Base-by-base conservation (phyloP, 768 basidiomycete genomes). In the Suillus hirtellus region DNA sequence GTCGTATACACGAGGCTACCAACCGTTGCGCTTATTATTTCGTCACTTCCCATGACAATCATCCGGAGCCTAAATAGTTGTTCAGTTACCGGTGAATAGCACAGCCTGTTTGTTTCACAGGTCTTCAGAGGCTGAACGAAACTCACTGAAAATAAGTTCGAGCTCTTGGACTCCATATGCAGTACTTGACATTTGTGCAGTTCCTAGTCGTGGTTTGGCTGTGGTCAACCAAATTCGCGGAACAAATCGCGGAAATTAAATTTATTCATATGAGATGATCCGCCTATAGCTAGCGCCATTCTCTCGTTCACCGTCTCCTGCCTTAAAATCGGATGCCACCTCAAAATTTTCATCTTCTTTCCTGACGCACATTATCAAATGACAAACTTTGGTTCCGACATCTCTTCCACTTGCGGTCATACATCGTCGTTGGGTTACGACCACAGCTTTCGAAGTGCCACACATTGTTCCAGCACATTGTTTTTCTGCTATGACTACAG, bases 1-100 rank as follows among this genome's bases (percentile, higher is more conserved):
- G 62, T 65, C 71, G 71, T 67, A 37, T 73, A 73, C 73, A 74
- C 75, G 73, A 74, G 73, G 73, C 70, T 74, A 75, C 64, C 64
- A n/a, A 59, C 44, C 44, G 40, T 42, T 42, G 44, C 21, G 21
- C 24, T 15, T 59, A 59, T 35, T 19, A 34, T 58, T 21, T 8
- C 31, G 34, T 58, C 31, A 52, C 34, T 56, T 52, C 7, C 53
- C 60, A 60, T 62, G 55, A 63, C 64, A 31, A 50, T 37, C 4
- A 34, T 53, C 60, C 44, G 8, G 35, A 27, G 40, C 49, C 27
- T 31, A 52, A 52, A 49, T 49, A 17, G 27, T 50, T 50, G 27
- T 31, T 17, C 50, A 52, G 9, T 15, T 12, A 10, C 43, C 19
- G 0, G 10, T n/a, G 44, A n/a, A 9, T 46, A 46, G 6, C 21